Evolutionary conservation across 352 stramenopile genomes (phyloP).

Genomic region (Phytophthora podocarpi): DNA sequence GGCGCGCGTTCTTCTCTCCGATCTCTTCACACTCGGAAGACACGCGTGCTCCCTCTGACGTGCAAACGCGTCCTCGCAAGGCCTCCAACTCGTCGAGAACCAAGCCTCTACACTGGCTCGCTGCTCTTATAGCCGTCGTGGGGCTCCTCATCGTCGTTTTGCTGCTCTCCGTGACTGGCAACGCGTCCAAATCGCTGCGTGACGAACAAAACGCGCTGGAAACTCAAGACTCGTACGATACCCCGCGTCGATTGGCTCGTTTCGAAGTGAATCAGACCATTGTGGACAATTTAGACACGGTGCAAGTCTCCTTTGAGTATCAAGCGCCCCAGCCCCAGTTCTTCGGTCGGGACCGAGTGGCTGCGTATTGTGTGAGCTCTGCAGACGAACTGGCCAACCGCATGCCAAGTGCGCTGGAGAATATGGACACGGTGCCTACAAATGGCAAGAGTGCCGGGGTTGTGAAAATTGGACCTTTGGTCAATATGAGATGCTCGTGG

Average conservation of each 20-base stretch:
- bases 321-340: constrained; percentile 29
- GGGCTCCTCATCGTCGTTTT: constrained; percentile 22
- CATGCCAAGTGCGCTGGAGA: constrained; percentile 21
- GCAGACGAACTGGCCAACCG: constrained; percentile 24
- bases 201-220: constrained; percentile 19
- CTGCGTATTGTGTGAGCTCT: constrained; percentile 38
- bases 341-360: constrained; percentile 29
- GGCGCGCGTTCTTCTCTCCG: constrained; percentile 27
- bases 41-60: neutral
- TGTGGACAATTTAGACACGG: constrained; percentile 38
- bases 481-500: constrained; percentile 59
- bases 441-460: constrained; percentile 23
- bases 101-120: constrained; percentile 14
- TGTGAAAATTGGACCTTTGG: constrained; percentile 41
- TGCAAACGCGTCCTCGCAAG: constrained; percentile 22
- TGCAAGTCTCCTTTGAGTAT: constrained; percentile 49
- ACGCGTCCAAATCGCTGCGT: neutral
- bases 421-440: constrained; percentile 33
- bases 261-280: constrained; percentile 37
- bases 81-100: neutral
- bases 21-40: constrained; percentile 12
- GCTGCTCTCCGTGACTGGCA: constrained; percentile 17
- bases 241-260: constrained; percentile 17
- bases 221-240: constrained; percentile 22
- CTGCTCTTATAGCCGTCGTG: constrained; percentile 15